Evolutionary conservation across 352 stramenopile genomes (phyloP).

Genomic region (Saprolegnia parasitica): DNA sequence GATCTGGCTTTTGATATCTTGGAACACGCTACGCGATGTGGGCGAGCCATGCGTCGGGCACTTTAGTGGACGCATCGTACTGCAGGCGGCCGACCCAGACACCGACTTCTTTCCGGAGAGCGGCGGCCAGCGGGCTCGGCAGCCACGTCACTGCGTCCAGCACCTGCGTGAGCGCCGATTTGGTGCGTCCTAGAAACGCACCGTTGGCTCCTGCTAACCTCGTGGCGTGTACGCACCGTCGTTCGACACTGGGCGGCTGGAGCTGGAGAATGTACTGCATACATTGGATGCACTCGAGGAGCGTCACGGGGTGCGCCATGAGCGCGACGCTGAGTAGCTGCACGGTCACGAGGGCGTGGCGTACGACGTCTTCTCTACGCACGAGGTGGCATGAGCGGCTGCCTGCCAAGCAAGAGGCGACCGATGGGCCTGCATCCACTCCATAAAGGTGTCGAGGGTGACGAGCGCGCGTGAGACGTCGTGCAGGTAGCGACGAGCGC

Average conservation of each 20-base stretch:
- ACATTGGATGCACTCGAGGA: not conserved
- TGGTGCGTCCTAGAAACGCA: not conserved
- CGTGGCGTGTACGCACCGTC: not conserved
- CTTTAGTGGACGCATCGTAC: not conserved
- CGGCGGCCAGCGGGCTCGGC: not conserved
- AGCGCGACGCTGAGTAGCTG: not conserved
- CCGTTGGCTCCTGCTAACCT: not conserved
- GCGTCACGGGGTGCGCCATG: not conserved
- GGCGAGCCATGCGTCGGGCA: not conserved
- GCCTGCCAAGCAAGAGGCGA: not conserved
- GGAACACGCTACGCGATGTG: not conserved
- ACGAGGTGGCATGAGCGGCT: too few species aligned
- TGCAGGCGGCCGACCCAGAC: not conserved
- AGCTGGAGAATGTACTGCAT: constrained; percentile 14
- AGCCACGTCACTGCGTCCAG: not conserved
- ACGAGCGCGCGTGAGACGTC: not conserved
- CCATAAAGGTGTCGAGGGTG: not conserved
- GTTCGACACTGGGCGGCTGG: not conserved
- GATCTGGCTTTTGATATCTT: not conserved
- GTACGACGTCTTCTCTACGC: not conserved
- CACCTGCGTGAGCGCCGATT: not conserved
- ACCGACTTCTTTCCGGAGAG: not conserved
- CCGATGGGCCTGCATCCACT: not conserved
- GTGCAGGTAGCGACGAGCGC: not conserved
- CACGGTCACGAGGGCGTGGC: not conserved